Evolutionary conservation across 2,329 filamentous ascomycete species (phyloP), one percentile per base, ranked within the genome.

Genomic region (Cytospora piceicola): DNA sequence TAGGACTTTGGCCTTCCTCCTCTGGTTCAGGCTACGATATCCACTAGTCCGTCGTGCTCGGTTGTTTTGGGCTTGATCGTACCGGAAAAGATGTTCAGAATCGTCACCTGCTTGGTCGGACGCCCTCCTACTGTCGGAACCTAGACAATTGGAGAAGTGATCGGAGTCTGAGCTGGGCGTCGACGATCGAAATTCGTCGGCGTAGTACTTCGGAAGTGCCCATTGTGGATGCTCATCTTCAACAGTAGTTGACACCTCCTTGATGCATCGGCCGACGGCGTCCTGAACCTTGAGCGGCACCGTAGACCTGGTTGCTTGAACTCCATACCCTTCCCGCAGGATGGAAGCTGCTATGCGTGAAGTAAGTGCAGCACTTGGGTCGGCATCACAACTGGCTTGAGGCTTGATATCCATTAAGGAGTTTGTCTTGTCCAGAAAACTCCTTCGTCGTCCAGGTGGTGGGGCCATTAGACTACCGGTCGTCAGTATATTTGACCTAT

Each of bases 311-410:
- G 66, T 12, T 20, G 49, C 51, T 29, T 39, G 57, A 32, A 53
- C 57, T 6, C 59, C 42, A 22, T 68, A 60, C 17, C 63, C 56
- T 24, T 68, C 63, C 9, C 52, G 63, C 20, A 62, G 51, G 22
- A 68, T 61, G 0, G 66, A 66, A 0, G 63, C 61, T n/a, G 66
- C 63, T 17, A 68, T 68, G 29, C 64, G 61, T 54, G 64, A 59
- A 17, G 66, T 61, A 22, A 68, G 39, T 5, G 66, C 66, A 4
- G 51, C 63, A 17, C 66, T 68, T 1, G 66, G 66, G 53, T 68
- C 29, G 32, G 66, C 66, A 46, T 68, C 63, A 32, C 62, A 34
- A 14, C 56, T 66, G 15, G 56, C 58, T 12, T 60, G 20, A 17
- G 63, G 53, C 14, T 65, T 29, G 34, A 42, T 57, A 32, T 63